These are phyloP conservation scores for Cordia subcordata DNA, from an alignment of 257 asterid genomes.

Conservation along the genomic window DNA sequence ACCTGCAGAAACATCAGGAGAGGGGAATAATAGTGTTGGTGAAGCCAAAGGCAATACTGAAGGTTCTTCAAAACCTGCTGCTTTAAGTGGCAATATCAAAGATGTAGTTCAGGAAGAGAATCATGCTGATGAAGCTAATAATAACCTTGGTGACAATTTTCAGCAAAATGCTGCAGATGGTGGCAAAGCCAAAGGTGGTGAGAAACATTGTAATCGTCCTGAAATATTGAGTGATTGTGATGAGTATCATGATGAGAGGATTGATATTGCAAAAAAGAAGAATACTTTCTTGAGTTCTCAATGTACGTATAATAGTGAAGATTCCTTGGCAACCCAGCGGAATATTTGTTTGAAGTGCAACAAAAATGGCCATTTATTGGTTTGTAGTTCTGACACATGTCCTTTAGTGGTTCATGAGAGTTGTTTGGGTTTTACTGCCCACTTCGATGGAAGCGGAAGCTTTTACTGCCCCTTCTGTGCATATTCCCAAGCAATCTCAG, in stretches of 20 bases:
- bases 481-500: slow-evolving; percentile 55
- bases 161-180: slow-evolving; percentile 15
- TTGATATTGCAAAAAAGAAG: slow-evolving; percentile 35
- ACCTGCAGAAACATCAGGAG: slow-evolving; percentile 21
- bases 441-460: slow-evolving; percentile 36
- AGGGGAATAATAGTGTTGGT: slow-evolving; percentile 16
- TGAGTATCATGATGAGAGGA: slow-evolving; percentile 38
- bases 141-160: slow-evolving; percentile 2
- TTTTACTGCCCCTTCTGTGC: slow-evolving; percentile 80
- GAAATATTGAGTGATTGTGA: slow-evolving; percentile 34
- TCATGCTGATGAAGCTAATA: slow-evolving; percentile 14
- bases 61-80: slow-evolving; percentile 12
- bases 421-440: slow-evolving; percentile 52
- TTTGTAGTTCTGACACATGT: slow-evolving; percentile 50
- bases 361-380: slow-evolving; percentile 37
- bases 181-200: slow-evolving; percentile 17
- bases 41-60: slow-evolving; percentile 16
- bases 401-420: slow-evolving; percentile 45
- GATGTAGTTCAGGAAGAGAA: slow-evolving; percentile 4
- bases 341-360: slow-evolving; percentile 51
- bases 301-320: slow-evolving; percentile 34
- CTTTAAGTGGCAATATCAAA: slow-evolving; percentile 7
- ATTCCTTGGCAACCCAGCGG: slow-evolving; percentile 35
- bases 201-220: slow-evolving; percentile 12
- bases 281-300: slow-evolving; percentile 47